Percentiles rank a stretch among this genome's conserved stretches.
Conservation (phyloP, 2,329 filamentous ascomycete species). For the Daldinia sp. region DNA sequence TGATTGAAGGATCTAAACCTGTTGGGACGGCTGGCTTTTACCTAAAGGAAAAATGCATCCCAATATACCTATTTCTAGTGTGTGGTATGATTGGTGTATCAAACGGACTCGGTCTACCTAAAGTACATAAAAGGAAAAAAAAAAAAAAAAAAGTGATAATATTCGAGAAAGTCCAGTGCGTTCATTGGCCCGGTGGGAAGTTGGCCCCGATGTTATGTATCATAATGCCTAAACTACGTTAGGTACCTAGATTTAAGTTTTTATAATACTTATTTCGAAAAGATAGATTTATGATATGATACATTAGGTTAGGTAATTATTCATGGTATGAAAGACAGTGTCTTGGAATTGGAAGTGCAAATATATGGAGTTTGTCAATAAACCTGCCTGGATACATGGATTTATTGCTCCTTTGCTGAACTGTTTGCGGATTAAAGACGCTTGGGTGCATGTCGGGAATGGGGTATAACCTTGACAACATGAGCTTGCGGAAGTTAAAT, state of each 20-base stretch:
- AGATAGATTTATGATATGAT: not conserved
- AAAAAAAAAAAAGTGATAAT: constrained; percentile 29
- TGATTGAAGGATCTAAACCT: not conserved
- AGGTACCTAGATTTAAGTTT: constrained; percentile 5
- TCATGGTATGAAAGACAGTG: not conserved
- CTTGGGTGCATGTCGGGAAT: not conserved
- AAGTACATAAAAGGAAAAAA: constrained; percentile 13
- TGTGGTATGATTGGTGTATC: constrained; percentile 30
- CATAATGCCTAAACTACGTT: constrained; percentile 16
- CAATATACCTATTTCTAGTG: constrained; percentile 25
- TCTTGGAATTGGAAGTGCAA: not conserved
- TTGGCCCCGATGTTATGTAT: constrained; percentile 15
- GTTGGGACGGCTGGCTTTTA: constrained; percentile 9
- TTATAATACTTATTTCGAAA: not conserved
- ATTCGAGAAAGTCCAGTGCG: constrained; percentile 11
- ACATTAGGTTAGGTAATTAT: not conserved
- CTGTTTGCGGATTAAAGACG: not conserved
- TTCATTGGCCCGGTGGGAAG: constrained; percentile 22
- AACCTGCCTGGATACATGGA: not conserved
- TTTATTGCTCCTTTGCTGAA: not conserved
- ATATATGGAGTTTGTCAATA: not conserved
- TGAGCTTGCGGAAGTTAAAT: not conserved
- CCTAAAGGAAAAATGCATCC: constrained; percentile 12
- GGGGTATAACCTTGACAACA: not conserved
- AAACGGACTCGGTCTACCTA: constrained; percentile 1